A percentile compares a stretch with the other conserved stretches of the same genome.
These are phyloP conservation scores for Dittrichia graveolens DNA, from an alignment of 129 eudicot genomes.

Conservation along the genomic window DNA sequence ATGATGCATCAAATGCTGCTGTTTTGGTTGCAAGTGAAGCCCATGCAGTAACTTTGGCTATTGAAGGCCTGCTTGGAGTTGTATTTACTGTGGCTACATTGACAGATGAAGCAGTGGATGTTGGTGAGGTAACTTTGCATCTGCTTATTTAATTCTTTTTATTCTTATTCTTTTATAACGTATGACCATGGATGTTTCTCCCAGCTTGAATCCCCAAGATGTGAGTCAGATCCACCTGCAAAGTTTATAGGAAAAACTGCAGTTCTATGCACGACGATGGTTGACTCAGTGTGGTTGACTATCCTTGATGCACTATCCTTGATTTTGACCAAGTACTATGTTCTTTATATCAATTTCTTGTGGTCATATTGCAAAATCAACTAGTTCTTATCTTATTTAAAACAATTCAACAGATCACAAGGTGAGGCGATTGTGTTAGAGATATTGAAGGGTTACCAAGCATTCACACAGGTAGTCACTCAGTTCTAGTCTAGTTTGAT, in stretches of 20 bases:
- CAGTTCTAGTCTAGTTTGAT: neutral
- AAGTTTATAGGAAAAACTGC: conserved; percentile 71
- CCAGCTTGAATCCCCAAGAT: conserved; percentile 95
- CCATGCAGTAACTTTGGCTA: conserved; percentile 97
- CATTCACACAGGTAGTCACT: conserved; percentile 84
- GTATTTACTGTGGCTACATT: conserved; percentile 95
- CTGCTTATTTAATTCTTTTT: conserved; percentile 14
- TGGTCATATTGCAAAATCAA: conserved; percentile 10
- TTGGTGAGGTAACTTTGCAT: conserved; percentile 78
- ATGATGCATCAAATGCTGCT: conserved; percentile 97
- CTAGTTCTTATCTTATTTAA: conserved; percentile 40
- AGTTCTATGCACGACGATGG: conserved; percentile 76
- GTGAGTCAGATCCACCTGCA: conserved; percentile 64
- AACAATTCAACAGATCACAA: conserved; percentile 63
- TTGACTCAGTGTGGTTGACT: conserved; percentile 93
- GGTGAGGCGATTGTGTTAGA: conserved; percentile 98
- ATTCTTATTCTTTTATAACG: conserved; percentile 14
- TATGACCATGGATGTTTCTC: conserved; percentile 23
- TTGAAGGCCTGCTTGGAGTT: conserved; percentile 95
- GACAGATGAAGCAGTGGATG: conserved; percentile 98
- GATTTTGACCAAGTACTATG: conserved; percentile 76
- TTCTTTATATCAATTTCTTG: conserved; percentile 14
- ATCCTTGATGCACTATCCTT: conserved; percentile 93
- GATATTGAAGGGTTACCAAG: conserved; percentile 97
- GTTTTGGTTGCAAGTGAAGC: conserved; percentile 99